Base-by-base conservation (phyloP, 2,329 filamentous ascomycete genomes). In the Penicillium sp. region DNA sequence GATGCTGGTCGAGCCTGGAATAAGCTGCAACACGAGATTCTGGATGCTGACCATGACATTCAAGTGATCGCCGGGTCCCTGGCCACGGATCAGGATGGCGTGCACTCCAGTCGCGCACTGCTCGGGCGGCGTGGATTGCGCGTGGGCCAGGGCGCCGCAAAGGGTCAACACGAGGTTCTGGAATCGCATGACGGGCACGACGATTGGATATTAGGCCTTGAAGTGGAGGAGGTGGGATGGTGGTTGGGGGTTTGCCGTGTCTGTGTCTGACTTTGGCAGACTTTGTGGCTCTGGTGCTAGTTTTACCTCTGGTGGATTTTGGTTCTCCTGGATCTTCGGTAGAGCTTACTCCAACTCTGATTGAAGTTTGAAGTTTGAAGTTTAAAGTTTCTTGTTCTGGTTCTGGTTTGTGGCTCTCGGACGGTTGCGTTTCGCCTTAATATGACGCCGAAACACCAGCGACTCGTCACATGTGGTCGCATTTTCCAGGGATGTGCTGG, bases 21-120 rank as follows among this genome's bases (percentile, higher is more conserved):
- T 61, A 18, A 63, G 49, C 36, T 59, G 39, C 8, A 63, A 39
- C 7, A 64, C 40, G 20, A 64, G 33, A 26, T 62, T 57, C 21
- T 61, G 58, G 26, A 64, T 56, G 1, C 57, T 51, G 8, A 52
- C 54, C 55, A 63, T 45, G 15, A 63, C 61, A 39, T 63, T 62
- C 36, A 63, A 43, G 37, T 62, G 49, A 54, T 64, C 59, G 21
- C 61, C 61, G 3, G 49, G 49, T 7, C 60, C 61, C 36, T 64
- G 55, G 3, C 61, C 60, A 6, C 59, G 59, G 21, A 57, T 50
- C 3, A 64, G 54, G 33, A 64, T 61, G 18, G 59, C 55, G 49
- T 64, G 61, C 7, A 64, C 54, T 3, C 59, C 46, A 1, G 56
- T 57, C 7, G 61, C 61, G 32, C 61, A 64, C 9, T 50, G 47